A percentile compares a stretch with the other conserved stretches of the same genome.
phyloP scores from a whole-genome alignment of 2,329 filamentous ascomycete genomes.

The Fusarium xylarioides region DNA sequence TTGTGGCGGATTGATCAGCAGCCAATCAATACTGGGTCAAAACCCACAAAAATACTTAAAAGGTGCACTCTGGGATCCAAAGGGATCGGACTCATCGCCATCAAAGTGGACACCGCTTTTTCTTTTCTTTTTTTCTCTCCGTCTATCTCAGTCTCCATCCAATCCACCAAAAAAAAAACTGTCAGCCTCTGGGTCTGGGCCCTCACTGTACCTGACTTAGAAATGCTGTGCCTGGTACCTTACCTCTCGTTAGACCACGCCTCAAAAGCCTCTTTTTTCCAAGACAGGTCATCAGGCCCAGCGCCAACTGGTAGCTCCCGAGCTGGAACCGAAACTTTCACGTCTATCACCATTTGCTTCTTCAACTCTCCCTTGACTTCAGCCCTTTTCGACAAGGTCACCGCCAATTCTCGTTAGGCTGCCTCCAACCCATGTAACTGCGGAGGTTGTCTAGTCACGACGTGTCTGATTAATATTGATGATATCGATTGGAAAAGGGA shows the following conservation, averaged over 20 bases:
- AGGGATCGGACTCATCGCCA: background rate
- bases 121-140: background rate
- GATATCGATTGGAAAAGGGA: background rate
- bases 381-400: conserved; percentile 9
- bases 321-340: conserved; percentile 9
- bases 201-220: conserved; percentile 11
- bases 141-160: background rate
- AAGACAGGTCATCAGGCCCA: conserved; percentile 16
- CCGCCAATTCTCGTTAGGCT: conserved; percentile 2
- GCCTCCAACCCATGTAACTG: conserved; percentile 7
- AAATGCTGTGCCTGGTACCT: conserved; percentile 32
- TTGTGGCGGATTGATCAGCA: too few relatives aligned
- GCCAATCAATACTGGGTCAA: too few relatives aligned
- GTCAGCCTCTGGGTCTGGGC: conserved; percentile 21
- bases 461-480: conserved; percentile 9
- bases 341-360: background rate
- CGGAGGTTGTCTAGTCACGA: conserved; percentile 5
- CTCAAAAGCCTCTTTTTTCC: conserved; percentile 23
- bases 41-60: too few relatives aligned
- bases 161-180: background rate
- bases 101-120: conserved; percentile 18
- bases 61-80: too few relatives aligned
- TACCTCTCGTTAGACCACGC: conserved; percentile 3
- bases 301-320: conserved; percentile 29
- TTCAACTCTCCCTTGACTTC: conserved; percentile 11